Percentiles rank a stretch among this genome's conserved stretches.
These are phyloP conservation scores for Fusarium tupiense DNA, from an alignment of 2,329 filamentous ascomycete genomes.

Conservation along the genomic window DNA sequence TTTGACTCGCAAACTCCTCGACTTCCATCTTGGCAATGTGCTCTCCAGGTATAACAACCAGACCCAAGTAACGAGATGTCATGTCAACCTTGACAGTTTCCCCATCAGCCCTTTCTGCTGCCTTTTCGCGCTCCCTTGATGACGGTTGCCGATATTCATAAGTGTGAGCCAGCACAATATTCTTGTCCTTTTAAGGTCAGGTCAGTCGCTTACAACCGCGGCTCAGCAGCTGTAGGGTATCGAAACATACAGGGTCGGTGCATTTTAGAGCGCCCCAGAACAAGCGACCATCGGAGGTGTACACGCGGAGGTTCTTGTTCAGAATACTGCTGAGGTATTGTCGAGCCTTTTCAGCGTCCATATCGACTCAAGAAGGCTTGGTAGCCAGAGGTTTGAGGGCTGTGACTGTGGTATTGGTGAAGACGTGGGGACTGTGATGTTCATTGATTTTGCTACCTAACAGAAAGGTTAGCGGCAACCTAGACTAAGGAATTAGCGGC, in stretches of 20 bases:
- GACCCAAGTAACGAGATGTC: slow-evolving; percentile 85
- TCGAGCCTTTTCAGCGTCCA: slow-evolving; percentile 63
- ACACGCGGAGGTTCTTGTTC: slow-evolving; percentile 81
- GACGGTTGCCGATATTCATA: slow-evolving; percentile 89
- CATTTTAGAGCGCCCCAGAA: slow-evolving; percentile 95
- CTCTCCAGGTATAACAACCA: slow-evolving; percentile 88
- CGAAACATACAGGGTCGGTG: slow-evolving; percentile 79
- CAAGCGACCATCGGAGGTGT: slow-evolving; percentile 84
- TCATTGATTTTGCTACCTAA: slow-evolving; percentile 8
- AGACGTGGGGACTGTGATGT: slow-evolving; percentile 6
- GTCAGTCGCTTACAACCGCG: neutral
- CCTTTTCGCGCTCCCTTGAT: slow-evolving; percentile 54
- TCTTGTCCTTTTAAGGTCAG: slow-evolving; percentile 71
- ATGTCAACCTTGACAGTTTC: slow-evolving; percentile 72
- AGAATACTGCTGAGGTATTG: slow-evolving; percentile 72
- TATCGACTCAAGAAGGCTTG: slow-evolving; percentile 35
- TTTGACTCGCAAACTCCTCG: slow-evolving; percentile 75
- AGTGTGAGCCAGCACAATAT: slow-evolving; percentile 85
- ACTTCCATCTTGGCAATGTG: slow-evolving; percentile 90
- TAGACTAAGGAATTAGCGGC: slow-evolving; percentile 11
- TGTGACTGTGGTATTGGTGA: neutral
- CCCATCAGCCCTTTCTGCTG: slow-evolving; percentile 48
- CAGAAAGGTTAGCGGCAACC: slow-evolving; percentile 14
- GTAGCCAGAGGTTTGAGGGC: neutral
- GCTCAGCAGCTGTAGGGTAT: slow-evolving; percentile 11